Percentiles rank a stretch among this genome's conserved stretches.
These are phyloP conservation scores for Pythium sp. DNA, from an alignment of 352 stramenopile species.

Conservation along the genomic window DNA sequence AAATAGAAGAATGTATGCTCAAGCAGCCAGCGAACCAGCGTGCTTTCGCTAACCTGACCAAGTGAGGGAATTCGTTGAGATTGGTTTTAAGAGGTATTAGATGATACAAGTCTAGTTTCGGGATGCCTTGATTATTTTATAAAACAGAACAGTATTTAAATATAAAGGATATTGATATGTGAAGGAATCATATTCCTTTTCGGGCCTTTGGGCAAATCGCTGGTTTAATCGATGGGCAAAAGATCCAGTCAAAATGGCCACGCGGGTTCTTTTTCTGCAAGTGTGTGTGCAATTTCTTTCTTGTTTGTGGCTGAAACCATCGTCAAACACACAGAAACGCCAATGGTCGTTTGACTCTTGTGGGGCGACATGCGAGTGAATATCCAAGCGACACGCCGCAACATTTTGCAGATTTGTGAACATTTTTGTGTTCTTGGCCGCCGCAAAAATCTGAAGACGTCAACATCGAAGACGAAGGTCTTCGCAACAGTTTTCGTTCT, in stretches of 20 bases:
- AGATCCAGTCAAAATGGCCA: conserved; percentile 1
- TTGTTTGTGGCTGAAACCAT: not conserved
- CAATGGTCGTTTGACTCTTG: not conserved
- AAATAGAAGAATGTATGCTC: conserved; percentile 4
- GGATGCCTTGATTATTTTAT: not conserved
- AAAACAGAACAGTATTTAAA: not conserved
- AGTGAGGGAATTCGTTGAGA: not conserved
- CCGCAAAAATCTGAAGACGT: not conserved
- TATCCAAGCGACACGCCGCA: not conserved
- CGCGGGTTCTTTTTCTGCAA: not conserved
- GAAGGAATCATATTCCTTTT: not conserved
- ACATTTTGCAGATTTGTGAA: not conserved
- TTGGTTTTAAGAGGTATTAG: not conserved
- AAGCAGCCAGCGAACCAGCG: not conserved
- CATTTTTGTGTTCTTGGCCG: not conserved
- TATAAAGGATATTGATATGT: not conserved
- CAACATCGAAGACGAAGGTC: not conserved
- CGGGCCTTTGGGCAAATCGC: not conserved
- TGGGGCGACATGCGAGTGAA: not conserved
- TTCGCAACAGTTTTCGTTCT: not conserved
- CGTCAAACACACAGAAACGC: not conserved
- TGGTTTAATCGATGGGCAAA: conserved; percentile 11
- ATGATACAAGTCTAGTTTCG: not conserved
- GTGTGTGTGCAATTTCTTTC: not conserved
- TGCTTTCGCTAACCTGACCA: too few relatives aligned